phyloP scores from a whole-genome alignment of 2,329 filamentous ascomycete species.

The Alternaria arborescens region DNA sequence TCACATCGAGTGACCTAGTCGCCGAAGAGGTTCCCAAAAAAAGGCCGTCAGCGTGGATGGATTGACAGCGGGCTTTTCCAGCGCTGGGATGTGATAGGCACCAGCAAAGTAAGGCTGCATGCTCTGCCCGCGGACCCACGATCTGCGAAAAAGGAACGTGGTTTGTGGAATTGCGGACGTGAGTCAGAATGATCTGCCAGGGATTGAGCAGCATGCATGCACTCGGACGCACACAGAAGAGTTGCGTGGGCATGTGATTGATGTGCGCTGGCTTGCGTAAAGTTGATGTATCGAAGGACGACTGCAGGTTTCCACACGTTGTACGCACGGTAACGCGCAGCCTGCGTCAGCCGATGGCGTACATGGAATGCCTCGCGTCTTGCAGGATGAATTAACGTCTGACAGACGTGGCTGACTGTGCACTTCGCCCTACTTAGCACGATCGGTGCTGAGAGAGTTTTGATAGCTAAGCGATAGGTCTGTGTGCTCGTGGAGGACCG shows the following conservation, averaged over 20 bases:
- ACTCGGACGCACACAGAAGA: conserved; percentile 13
- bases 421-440: conserved; percentile 1
- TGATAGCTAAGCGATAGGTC: conserved; percentile 5
- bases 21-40: background rate
- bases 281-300: conserved; percentile 30
- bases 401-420: conserved; percentile 1
- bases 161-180: conserved; percentile 31
- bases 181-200: conserved; percentile 33
- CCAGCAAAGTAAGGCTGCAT: conserved; percentile 8
- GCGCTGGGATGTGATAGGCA: conserved; percentile 7
- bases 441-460: conserved; percentile 3
- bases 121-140: conserved; percentile 15
- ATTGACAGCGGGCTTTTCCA: conserved; percentile 3
- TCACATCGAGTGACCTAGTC: conserved; percentile 16
- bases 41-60: conserved; percentile 1
- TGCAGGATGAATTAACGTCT: conserved; percentile 13
- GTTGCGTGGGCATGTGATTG: conserved; percentile 39
- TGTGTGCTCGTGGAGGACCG: conserved; percentile 2
- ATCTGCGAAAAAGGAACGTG: conserved; percentile 23
- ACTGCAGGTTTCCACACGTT: conserved; percentile 32
- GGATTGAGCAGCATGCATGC: conserved; percentile 15
- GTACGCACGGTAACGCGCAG: conserved; percentile 15
- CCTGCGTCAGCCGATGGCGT: conserved; percentile 15
- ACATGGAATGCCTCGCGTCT: conserved; percentile 11
- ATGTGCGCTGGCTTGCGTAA: conserved; percentile 24